Conservation (phyloP, 208 protist species). For the Leishmania major region DNA sequence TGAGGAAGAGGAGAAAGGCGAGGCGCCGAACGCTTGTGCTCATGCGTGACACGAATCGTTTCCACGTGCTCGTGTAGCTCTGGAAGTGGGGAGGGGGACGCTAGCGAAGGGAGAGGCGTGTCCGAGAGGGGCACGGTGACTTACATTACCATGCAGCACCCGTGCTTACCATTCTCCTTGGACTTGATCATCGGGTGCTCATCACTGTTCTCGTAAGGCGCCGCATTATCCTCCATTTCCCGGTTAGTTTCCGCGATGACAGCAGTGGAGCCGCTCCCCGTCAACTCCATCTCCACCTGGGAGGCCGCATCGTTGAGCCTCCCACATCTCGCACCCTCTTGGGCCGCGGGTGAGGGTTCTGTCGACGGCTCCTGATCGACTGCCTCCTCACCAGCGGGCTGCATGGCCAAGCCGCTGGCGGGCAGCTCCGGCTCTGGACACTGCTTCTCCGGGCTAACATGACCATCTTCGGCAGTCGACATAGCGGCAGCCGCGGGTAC, state of each 20-base stretch:
- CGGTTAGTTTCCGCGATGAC: not conserved
- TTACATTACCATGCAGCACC: conserved; percentile 47
- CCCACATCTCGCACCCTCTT: not conserved
- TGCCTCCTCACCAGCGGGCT: not conserved
- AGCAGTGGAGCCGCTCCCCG: not conserved
- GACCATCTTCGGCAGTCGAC: not conserved
- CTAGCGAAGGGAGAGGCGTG: not conserved
- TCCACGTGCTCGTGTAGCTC: not conserved
- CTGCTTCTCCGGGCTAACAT: not conserved
- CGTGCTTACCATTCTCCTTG: conserved; percentile 35
- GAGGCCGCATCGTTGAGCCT: not conserved
- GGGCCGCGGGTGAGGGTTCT: not conserved
- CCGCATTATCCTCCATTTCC: not conserved
- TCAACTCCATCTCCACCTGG: not conserved
- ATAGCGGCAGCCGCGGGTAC: not conserved
- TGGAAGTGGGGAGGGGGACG: too few relatives aligned
- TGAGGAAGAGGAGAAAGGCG: not conserved
- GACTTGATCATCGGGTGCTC: not conserved
- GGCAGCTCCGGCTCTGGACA: not conserved
- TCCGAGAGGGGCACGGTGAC: not conserved
- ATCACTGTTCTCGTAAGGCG: not conserved
- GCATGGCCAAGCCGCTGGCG: not conserved
- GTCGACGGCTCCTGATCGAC: not conserved
- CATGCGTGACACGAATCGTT: not conserved
- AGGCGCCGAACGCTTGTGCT: not conserved